phyloP scores from a whole-genome alignment of 164 flowering plant genomes.

The Macadamia integrifolia region DNA sequence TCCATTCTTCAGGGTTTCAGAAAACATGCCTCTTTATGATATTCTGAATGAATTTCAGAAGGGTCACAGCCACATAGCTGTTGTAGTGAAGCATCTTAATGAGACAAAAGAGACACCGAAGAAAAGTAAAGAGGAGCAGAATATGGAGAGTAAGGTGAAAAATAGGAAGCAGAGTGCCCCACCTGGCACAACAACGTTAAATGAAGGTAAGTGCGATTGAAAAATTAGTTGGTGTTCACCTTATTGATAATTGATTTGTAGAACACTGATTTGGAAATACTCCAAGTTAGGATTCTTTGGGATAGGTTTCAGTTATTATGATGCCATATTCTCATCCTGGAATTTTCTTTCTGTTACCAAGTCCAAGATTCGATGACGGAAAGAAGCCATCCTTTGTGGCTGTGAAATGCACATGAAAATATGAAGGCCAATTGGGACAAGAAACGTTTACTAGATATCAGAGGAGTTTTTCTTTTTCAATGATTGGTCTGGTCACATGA shows the following conservation, averaged over 20 bases:
- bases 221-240: not conserved
- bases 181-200: slow-evolving; percentile 9
- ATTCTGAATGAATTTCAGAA: slow-evolving; percentile 10
- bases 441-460: too few species aligned
- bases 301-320: too few species aligned
- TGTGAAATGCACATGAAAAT: too few species aligned
- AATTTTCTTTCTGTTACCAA: too few species aligned
- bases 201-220: slow-evolving; percentile 18
- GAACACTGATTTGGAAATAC: too few species aligned
- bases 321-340: too few species aligned
- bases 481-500: too few species aligned
- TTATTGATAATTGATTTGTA: not conserved
- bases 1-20: slow-evolving; percentile 45
- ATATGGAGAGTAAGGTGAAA: slow-evolving; percentile 15
- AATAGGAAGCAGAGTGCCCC: slow-evolving; percentile 9
- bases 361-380: too few species aligned
- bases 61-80: slow-evolving; percentile 11
- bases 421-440: too few species aligned
- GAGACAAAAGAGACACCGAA: slow-evolving; percentile 29
- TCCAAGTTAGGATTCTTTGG: too few species aligned
- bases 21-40: slow-evolving; percentile 9
- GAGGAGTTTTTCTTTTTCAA: too few species aligned
- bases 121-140: slow-evolving; percentile 30
- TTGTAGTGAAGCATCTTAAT: slow-evolving; percentile 20
- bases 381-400: too few species aligned